Evolutionary conservation across 2,329 filamentous ascomycete species (phyloP).

Genomic region (Fusarium sarcochroum): DNA sequence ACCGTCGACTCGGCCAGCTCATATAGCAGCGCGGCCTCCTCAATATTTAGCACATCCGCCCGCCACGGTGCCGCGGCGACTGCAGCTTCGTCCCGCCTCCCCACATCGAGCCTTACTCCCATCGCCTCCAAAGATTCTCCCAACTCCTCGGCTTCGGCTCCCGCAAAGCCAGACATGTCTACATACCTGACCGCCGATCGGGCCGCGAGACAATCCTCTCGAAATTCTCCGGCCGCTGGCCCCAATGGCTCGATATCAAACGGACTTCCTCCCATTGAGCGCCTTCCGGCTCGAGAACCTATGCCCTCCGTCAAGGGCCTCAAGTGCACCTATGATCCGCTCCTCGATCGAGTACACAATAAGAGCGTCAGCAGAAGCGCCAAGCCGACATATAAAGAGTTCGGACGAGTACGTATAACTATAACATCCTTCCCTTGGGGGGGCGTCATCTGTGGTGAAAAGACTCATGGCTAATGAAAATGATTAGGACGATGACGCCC

Average conservation of each 20-base stretch:
- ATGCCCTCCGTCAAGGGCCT: conserved; percentile 67
- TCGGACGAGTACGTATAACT: conserved; percentile 75
- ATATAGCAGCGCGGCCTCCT: conserved; percentile 77
- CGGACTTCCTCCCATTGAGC: conserved; percentile 54
- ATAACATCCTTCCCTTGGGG: conserved; percentile 61
- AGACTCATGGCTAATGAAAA: conserved; percentile 70
- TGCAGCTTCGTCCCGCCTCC: conserved; percentile 58
- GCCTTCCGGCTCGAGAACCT: conserved; percentile 70
- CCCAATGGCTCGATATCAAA: conserved; percentile 54
- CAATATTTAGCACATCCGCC: conserved; percentile 73
- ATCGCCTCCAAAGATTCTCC: conserved; percentile 68
- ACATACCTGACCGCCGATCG: conserved; percentile 63
- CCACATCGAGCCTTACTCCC: conserved; percentile 64
- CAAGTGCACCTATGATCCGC: conserved; percentile 73
- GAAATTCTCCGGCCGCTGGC: conserved; percentile 48
- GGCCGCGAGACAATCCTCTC: conserved; percentile 47
- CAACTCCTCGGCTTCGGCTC: conserved; percentile 62
- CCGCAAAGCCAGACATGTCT: conserved; percentile 69
- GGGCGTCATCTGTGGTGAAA: conserved; percentile 72
- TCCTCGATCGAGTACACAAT: conserved; percentile 65
- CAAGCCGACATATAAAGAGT: conserved; percentile 74
- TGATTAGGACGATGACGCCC: conserved; percentile 83
- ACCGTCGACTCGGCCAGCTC: conserved; percentile 81
- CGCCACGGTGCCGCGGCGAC: conserved; percentile 57
- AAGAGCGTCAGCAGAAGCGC: conserved; percentile 68